Percentiles rank a stretch among this genome's conserved stretches.
Conservation (phyloP, 1,139 yeast genomes). For the Arxiozyma slooffiae region DNA sequence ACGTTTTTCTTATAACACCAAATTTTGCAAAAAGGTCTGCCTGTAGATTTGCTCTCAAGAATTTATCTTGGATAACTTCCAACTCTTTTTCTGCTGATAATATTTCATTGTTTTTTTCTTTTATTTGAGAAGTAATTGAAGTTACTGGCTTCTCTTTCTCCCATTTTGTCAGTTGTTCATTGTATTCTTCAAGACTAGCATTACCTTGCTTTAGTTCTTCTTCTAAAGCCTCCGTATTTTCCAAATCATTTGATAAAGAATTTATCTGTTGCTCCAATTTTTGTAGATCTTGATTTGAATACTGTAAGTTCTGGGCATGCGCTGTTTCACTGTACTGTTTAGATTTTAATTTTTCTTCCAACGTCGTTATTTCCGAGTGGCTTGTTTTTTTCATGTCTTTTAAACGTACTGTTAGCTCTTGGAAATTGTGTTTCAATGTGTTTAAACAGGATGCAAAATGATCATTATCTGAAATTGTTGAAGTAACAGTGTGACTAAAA, state of each 20-base stretch:
- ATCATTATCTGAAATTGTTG: not conserved
- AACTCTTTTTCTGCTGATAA: conserved; percentile 41
- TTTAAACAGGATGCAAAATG: not conserved
- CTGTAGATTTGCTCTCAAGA: conserved; percentile 46
- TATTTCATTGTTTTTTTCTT: conserved; percentile 35
- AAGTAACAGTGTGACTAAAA: not conserved
- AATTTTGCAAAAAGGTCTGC: conserved; percentile 49
- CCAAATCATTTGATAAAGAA: conserved; percentile 17
- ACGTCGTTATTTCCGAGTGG: conserved; percentile 4
- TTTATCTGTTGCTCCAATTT: conserved; percentile 30
- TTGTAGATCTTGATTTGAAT: conserved; percentile 16
- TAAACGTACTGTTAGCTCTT: not conserved
- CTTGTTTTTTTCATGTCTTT: not conserved
- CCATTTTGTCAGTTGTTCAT: conserved; percentile 31
- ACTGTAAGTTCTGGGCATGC: conserved; percentile 22
- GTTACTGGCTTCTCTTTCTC: conserved; percentile 31
- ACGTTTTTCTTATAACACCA: conserved; percentile 32
- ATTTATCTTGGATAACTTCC: conserved; percentile 45
- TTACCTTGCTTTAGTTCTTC: conserved; percentile 16
- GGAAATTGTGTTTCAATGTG: not conserved
- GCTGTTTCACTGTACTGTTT: conserved; percentile 13
- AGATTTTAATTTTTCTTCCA: conserved; percentile 16
- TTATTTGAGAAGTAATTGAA: conserved; percentile 33
- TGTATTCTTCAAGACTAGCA: conserved; percentile 10
- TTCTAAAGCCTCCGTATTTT: conserved; percentile 7